Conservation (phyloP, 2,329 filamentous ascomycete species). For the Colletotrichum trifolii region DNA sequence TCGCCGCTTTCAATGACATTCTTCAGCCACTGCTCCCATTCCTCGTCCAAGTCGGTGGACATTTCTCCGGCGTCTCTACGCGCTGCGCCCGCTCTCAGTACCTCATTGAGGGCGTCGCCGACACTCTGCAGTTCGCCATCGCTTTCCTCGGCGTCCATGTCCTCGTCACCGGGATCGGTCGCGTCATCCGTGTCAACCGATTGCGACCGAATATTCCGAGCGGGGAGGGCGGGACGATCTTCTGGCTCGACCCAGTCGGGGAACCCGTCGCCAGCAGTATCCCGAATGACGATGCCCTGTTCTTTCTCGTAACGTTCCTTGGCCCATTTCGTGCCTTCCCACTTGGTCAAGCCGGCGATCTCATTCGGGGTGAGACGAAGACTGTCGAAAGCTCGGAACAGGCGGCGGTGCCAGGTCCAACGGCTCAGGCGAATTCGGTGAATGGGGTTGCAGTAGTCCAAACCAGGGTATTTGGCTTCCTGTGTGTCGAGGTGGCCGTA, state of each 20-base stretch:
- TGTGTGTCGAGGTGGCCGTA: conserved; percentile 83
- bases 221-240: conserved; percentile 37
- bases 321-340: conserved; percentile 87
- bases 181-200: conserved; percentile 29
- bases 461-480: conserved; percentile 83
- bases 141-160: conserved; percentile 61
- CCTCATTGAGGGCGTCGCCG: conserved; percentile 71
- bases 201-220: conserved; percentile 17
- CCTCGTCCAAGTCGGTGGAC: conserved; percentile 72
- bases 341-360: conserved; percentile 78
- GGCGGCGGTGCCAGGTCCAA: conserved; percentile 79
- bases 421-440: conserved; percentile 83
- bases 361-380: conserved; percentile 76
- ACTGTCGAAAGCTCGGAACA: conserved; percentile 80
- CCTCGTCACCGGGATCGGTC: conserved; percentile 44
- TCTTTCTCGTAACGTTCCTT: conserved; percentile 83
- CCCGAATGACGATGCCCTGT: conserved; percentile 74
- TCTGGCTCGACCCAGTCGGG: conserved; percentile 66
- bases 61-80: conserved; percentile 70
- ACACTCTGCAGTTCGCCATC: conserved; percentile 68
- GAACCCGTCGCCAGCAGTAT: conserved; percentile 78
- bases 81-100: conserved; percentile 72
- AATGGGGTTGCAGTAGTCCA: conserved; percentile 79
- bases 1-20: conserved; percentile 74
- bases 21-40: conserved; percentile 81